These are phyloP conservation scores for Tetracladium setigerum DNA, from an alignment of 495 filamentous ascomycete genomes.

Conservation along the genomic window DNA sequence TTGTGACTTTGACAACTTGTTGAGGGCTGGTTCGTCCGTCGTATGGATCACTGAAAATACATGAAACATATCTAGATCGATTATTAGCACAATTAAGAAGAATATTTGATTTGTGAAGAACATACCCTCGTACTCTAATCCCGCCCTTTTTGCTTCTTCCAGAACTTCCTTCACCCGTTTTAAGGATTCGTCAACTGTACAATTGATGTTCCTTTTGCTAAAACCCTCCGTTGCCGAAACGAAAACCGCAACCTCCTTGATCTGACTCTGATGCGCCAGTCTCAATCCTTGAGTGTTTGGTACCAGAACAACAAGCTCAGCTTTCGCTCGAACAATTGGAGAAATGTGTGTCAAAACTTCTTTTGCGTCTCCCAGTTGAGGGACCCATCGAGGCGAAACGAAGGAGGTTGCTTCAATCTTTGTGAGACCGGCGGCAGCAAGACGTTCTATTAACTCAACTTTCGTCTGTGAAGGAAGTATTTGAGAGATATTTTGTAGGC, in stretches of 20 bases:
- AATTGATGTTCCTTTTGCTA: conserved; percentile 38
- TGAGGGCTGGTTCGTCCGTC: conserved; percentile 26
- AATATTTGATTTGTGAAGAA: neutral
- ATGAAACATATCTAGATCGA: conserved; percentile 33
- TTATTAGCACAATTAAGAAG: neutral
- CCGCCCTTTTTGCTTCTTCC: conserved; percentile 12
- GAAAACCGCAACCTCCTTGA: conserved; percentile 35
- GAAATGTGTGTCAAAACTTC: conserved; percentile 21
- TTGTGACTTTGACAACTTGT: conserved; percentile 27
- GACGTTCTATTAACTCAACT: conserved; percentile 30
- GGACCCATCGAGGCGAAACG: conserved; percentile 34
- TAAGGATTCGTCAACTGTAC: conserved; percentile 28
- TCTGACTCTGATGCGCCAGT: conserved; percentile 24
- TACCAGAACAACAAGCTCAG: conserved; percentile 30
- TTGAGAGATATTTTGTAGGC: conserved; percentile 34
- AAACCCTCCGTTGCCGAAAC: conserved; percentile 36
- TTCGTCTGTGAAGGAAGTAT: conserved; percentile 31
- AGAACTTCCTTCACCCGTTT: conserved; percentile 23
- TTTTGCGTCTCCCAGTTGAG: conserved; percentile 34
- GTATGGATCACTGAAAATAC: conserved; percentile 36
- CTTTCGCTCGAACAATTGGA: neutral
- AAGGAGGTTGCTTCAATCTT: conserved; percentile 38
- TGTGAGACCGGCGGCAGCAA: conserved; percentile 24
- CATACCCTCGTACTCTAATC: conserved; percentile 32
- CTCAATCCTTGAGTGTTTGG: conserved; percentile 37